phyloP scores from a whole-genome alignment of 371 early-diverging fungal species.

The Mortierella sp. region DNA sequence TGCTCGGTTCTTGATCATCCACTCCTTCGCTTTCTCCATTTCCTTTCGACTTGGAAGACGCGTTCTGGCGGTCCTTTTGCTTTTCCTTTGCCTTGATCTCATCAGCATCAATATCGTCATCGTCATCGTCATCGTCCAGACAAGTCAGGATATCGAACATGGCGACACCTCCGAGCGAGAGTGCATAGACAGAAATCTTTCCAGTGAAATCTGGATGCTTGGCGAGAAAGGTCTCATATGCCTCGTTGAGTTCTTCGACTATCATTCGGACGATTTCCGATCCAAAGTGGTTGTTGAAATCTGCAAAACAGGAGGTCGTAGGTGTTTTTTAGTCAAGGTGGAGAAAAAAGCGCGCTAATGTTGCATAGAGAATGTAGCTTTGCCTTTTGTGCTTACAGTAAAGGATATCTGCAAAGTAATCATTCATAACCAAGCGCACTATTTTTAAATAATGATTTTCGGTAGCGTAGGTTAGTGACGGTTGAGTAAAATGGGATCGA shows the following conservation, averaged over 20 bases:
- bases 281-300: constrained; percentile 64
- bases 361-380: too few relatives aligned
- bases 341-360: not conserved
- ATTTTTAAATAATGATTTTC: too few relatives aligned
- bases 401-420: constrained; percentile 59
- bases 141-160: constrained; percentile 69
- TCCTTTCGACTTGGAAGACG: not conserved
- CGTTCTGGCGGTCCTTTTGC: not conserved
- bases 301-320: constrained; percentile 20
- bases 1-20: not conserved
- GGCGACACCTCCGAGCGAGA: constrained; percentile 75
- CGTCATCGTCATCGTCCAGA: constrained; percentile 55
- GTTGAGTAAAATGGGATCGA: too few relatives aligned
- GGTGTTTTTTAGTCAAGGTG: too few relatives aligned
- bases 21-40: too few relatives aligned
- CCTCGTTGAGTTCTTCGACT: constrained; percentile 64
- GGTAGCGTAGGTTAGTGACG: too few relatives aligned
- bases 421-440: constrained; percentile 61
- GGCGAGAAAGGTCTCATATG: constrained; percentile 58
- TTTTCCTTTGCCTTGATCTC: constrained; percentile 1
- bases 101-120: constrained; percentile 16
- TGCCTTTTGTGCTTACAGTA: constrained; percentile 53
- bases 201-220: constrained; percentile 69
- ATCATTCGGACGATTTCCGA: constrained; percentile 64
- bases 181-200: constrained; percentile 67